A percentile compares a stretch with the other conserved stretches of the same genome.
phyloP scores from a whole-genome alignment of 2,329 filamentous ascomycete species.

The Exophiala xenobiotica region DNA sequence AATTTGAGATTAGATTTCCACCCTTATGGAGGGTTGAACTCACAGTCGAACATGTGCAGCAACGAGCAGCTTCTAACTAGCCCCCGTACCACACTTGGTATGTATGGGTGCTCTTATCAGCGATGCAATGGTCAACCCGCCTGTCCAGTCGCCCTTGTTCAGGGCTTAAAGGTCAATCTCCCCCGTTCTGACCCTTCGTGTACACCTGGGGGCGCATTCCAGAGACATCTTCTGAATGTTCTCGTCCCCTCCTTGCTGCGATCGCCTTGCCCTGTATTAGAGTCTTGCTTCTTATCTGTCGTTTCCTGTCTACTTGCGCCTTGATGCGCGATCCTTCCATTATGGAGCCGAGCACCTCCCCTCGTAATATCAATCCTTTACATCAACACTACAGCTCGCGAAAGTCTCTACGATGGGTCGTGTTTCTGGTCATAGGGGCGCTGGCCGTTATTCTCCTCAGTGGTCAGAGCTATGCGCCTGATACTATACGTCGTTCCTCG shows the following conservation, averaged over 20 bases:
- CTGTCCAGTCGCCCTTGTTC: neutral
- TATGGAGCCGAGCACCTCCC: slow-evolving; percentile 10
- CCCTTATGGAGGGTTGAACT: neutral
- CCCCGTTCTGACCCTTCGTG: neutral
- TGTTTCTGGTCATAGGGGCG: slow-evolving; percentile 20
- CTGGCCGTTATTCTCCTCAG: slow-evolving; percentile 17
- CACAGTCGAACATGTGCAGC: slow-evolving; percentile 1
- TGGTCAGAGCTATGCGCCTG: slow-evolving; percentile 11
- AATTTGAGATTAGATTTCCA: slow-evolving; percentile 4
- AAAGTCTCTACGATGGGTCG: slow-evolving; percentile 18
- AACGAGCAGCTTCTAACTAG: neutral
- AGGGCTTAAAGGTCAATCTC: neutral
- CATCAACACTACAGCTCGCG: slow-evolving; percentile 19
- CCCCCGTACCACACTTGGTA: neutral
- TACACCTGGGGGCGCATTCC: neutral
- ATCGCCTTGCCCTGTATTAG: neutral
- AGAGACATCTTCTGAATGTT: neutral
- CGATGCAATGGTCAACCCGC: neutral
- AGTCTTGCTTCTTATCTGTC: neutral
- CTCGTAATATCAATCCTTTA: slow-evolving; percentile 18
- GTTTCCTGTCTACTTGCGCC: neutral
- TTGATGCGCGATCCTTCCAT: neutral
- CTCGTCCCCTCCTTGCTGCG: neutral
- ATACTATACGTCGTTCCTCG: neutral
- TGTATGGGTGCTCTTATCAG: neutral